phyloP scores from a whole-genome alignment of 257 asterid species.

The Solanum virginianum region DNA sequence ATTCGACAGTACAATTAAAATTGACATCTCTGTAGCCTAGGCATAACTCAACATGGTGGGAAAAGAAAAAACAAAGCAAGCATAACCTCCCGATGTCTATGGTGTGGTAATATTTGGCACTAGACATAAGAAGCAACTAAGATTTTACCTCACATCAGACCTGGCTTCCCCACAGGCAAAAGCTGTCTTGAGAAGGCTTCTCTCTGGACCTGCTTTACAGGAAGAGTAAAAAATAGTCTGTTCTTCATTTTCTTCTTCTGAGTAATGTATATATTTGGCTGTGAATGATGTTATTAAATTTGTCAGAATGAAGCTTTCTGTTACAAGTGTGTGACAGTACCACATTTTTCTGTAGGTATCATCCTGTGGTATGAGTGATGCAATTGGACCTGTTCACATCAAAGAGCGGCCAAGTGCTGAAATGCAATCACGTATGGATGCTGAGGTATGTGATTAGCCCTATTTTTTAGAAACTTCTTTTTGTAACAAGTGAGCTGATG shows the following conservation, averaged over 20 bases:
- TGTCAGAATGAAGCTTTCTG: background rate
- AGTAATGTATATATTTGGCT: background rate
- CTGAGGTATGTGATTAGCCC: constrained; percentile 48
- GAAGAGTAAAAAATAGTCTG: background rate
- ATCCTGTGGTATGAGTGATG: constrained; percentile 89
- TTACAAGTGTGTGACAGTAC: background rate
- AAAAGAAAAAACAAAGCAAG: background rate
- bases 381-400: constrained; percentile 86
- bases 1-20: background rate
- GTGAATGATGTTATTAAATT: background rate
- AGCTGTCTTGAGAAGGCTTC: background rate
- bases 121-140: background rate
- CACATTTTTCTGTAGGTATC: constrained; percentile 40
- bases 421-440: constrained; percentile 87
- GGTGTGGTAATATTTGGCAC: background rate
- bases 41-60: background rate
- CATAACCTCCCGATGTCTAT: background rate
- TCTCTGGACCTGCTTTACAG: background rate
- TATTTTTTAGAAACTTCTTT: background rate
- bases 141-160: background rate
- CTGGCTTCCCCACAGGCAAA: background rate
- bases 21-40: background rate
- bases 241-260: background rate
- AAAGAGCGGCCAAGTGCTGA: constrained; percentile 93
- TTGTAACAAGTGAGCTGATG: background rate